Evolutionary conservation across 1,284 basidiomycete species (phyloP), one percentile per base, ranked within the genome.

Genomic region (Malassezia furfur): DNA sequence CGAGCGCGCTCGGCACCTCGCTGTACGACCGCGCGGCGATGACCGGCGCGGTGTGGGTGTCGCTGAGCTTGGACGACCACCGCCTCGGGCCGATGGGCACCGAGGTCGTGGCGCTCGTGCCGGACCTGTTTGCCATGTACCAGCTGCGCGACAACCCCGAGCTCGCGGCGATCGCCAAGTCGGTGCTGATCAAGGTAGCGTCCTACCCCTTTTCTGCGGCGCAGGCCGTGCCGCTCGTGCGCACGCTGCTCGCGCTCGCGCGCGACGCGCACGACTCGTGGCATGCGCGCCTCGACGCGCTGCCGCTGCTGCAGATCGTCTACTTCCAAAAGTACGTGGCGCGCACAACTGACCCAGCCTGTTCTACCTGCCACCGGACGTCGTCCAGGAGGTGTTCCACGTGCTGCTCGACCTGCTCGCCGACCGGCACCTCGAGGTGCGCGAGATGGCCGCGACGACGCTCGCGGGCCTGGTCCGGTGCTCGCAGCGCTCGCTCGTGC

Each of bases 381-480:
- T 38, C n/a, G 48, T 65, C 38, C 44, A 61, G 11, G 44, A 60
- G 14, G 68, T 74, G 48, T 58, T 70, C 14, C 62, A 68, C 35
- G 39, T 67, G 34, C 59, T 74, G 12, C 53, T 72, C 4, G 59
- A 61, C 39, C 59, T 73, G 39, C 63, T 74, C 2, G 50, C 52
- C 44, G 72, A 74, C 41, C 38, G 53, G 38, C 72, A 73, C 22
- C 61, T 68, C 34, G 72, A 74, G 47, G 72, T 74, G 31, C 59
- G 70, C 11, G 70, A 74, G 48, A 70, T 73, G 70, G 68, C 70
- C 2, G 62, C 66, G 9, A 62, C 64, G 6, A 87, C 88, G 38
- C 78, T 98, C 32, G 86, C 87, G 17, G 87, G 89, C 19, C 85
- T 98, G 63, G 82, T 98, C 35, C 82, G 93, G 61, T 94, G 90